phyloP scores from a whole-genome alignment of 2,329 filamentous ascomycete genomes.

The Aspergillus brunneoviolaceus region DNA sequence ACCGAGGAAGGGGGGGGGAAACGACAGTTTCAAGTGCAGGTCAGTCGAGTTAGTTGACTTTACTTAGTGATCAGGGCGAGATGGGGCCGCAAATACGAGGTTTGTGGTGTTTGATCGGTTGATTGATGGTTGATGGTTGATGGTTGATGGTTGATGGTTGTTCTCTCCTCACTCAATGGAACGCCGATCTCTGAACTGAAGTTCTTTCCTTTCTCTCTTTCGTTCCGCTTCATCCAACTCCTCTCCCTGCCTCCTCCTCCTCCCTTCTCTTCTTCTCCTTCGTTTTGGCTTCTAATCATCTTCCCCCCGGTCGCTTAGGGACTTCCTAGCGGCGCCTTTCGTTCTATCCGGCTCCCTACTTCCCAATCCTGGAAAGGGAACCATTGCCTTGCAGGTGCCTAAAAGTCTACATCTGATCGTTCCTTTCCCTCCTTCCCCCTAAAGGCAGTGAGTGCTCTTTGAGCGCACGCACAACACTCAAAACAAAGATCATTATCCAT shows the following conservation, averaged over 20 bases:
- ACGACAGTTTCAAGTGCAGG: constrained; percentile 4
- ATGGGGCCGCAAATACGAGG: not conserved
- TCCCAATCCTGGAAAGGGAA: not conserved
- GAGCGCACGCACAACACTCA: not conserved
- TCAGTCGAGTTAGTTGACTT: not conserved
- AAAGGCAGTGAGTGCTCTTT: constrained; percentile 4
- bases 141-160: too few relatives aligned
- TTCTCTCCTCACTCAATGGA: not conserved
- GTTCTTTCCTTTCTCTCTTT: too few relatives aligned
- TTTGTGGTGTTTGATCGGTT: not conserved
- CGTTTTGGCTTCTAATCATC: not conserved
- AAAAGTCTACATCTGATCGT: constrained; percentile 7
- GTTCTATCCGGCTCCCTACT: not conserved
- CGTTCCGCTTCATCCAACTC: not conserved
- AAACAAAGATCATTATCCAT: not conserved
- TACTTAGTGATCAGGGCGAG: not conserved
- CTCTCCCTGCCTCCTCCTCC: not conserved
- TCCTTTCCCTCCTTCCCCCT: constrained; percentile 1
- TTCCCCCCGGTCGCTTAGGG: not conserved
- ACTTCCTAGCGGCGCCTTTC: not conserved
- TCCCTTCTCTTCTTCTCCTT: not conserved
- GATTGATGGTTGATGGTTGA: too few relatives aligned
- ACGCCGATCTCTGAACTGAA: not conserved
- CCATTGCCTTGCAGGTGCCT: constrained; percentile 7
- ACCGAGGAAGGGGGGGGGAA: constrained; percentile 1